Evolutionary conservation across 495 filamentous ascomycete species (phyloP).

Genomic region (Trichoderma reesei): DNA sequence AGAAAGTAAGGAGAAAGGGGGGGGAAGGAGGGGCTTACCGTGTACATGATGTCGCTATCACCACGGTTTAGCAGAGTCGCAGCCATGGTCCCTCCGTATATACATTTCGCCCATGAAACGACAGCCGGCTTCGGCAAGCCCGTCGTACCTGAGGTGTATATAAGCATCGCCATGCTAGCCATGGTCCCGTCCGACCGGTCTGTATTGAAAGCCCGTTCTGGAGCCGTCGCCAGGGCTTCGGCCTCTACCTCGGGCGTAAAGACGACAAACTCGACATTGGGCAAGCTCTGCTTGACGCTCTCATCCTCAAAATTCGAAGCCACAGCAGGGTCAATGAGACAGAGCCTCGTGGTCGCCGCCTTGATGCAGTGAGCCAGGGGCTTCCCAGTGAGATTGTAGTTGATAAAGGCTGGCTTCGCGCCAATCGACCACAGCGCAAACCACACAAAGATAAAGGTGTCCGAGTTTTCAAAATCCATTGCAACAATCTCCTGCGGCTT

Average conservation of each 20-base stretch:
- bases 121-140: conserved; percentile 88
- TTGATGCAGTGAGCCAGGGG: conserved; percentile 72
- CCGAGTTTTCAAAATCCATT: conserved; percentile 79
- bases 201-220: conserved; percentile 53
- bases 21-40: conserved; percentile 37
- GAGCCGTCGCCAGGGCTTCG: conserved; percentile 46
- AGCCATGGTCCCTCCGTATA: conserved; percentile 43
- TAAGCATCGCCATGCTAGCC: conserved; percentile 59
- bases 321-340: conserved; percentile 69
- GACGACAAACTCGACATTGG: conserved; percentile 47
- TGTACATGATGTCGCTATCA: conserved; percentile 65
- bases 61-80: conserved; percentile 47
- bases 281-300: conserved; percentile 28
- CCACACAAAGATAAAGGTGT: conserved; percentile 72
- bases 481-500: conserved; percentile 76
- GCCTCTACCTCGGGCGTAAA: conserved; percentile 54
- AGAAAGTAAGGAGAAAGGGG: too few species aligned
- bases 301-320: conserved; percentile 37
- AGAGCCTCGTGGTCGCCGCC: conserved; percentile 55
- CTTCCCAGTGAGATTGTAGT: conserved; percentile 76
- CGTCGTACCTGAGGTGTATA: conserved; percentile 83
- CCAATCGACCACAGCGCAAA: conserved; percentile 85
- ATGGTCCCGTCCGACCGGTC: conserved; percentile 40
- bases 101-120: conserved; percentile 64
- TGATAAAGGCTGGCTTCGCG: conserved; percentile 84